Evolutionary conservation across 2,329 filamentous ascomycete species (phyloP).

Genomic region (Verticillium zaregamsianum): DNA sequence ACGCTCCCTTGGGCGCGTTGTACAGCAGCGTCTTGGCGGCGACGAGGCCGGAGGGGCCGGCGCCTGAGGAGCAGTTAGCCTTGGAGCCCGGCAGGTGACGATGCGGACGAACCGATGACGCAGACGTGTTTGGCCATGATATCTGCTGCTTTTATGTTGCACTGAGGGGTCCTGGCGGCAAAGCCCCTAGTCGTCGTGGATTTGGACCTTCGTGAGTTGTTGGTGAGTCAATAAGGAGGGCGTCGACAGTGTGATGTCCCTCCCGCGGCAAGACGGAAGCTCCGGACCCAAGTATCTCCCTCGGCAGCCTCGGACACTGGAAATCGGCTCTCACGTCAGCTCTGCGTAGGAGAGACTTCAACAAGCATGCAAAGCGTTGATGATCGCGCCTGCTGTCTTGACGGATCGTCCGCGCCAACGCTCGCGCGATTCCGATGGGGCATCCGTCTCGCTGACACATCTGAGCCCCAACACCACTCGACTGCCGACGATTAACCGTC

Average conservation of each 20-base stretch:
- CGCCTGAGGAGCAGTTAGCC: conserved; percentile 40
- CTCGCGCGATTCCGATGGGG: neutral
- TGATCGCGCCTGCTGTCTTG: neutral
- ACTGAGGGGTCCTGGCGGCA: too few relatives aligned
- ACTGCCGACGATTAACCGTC: neutral
- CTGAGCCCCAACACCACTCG: neutral
- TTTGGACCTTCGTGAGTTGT: too few relatives aligned
- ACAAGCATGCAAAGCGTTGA: neutral
- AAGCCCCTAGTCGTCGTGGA: too few relatives aligned
- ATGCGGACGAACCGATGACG: conserved; percentile 29
- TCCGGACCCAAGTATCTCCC: neutral
- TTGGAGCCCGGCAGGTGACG: neutral
- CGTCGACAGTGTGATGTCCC: neutral
- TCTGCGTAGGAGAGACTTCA: neutral
- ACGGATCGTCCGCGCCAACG: neutral
- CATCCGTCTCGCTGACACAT: neutral
- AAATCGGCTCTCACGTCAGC: neutral
- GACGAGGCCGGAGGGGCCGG: conserved; percentile 64
- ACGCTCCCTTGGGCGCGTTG: conserved; percentile 48
- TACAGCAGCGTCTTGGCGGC: conserved; percentile 70
- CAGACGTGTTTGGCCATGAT: conserved; percentile 36
- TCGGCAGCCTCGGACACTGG: neutral
- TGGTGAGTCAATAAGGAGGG: neutral
- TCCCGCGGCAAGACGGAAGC: neutral
- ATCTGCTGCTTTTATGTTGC: neutral